Percentiles rank a stretch among this genome's conserved stretches.
Conservation (phyloP, 2,329 filamentous ascomycete species). For the Pseudopithomyces maydicus region DNA sequence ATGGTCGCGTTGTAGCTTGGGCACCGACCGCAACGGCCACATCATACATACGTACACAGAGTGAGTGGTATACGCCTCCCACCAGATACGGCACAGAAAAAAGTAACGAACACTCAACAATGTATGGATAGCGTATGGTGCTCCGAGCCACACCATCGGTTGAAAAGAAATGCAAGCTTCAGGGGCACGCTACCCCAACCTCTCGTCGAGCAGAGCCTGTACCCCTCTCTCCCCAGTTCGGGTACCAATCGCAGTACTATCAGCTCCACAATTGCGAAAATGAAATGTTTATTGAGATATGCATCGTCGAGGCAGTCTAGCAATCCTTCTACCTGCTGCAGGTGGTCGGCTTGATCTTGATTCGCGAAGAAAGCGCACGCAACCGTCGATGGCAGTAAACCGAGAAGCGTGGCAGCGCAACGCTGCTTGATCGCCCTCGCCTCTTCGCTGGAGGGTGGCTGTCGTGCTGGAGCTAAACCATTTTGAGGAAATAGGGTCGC, state of each 20-base stretch:
- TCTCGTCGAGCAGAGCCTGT: constrained; percentile 73
- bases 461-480: constrained; percentile 67
- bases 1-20: constrained; percentile 16
- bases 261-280: constrained; percentile 82
- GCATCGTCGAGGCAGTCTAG: constrained; percentile 78
- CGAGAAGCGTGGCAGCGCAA: constrained; percentile 66
- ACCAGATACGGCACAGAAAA: neutral
- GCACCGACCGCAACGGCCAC: neutral
- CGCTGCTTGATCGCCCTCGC: constrained; percentile 67
- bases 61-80: constrained; percentile 1
- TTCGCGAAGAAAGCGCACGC: constrained; percentile 38
- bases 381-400: constrained; percentile 53
- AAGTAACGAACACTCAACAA: constrained; percentile 8
- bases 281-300: constrained; percentile 91
- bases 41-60: neutral
- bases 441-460: constrained; percentile 63
- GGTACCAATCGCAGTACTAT: constrained; percentile 82
- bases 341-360: constrained; percentile 55
- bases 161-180: constrained; percentile 13
- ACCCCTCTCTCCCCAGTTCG: constrained; percentile 77
- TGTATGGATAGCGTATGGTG: constrained; percentile 1
- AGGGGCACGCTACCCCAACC: constrained; percentile 54
- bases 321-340: constrained; percentile 64
- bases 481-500: constrained; percentile 87
- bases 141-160: constrained; percentile 12